These are phyloP conservation scores for Aspergillus ostianus DNA, from an alignment of 495 filamentous ascomycete species.

Conservation along the genomic window DNA sequence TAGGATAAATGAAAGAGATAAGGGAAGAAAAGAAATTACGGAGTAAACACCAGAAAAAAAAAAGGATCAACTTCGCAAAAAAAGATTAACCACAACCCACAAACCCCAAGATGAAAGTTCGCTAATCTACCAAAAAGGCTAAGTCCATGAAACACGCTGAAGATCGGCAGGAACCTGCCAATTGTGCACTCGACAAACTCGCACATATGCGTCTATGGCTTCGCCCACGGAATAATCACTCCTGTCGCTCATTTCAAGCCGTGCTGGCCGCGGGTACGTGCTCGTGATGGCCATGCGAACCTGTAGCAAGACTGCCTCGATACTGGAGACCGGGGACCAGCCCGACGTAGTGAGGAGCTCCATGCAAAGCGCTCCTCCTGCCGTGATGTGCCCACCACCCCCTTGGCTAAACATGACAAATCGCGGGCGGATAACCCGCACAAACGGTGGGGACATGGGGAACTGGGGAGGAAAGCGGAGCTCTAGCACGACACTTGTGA, in stretches of 20 bases:
- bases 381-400: slow-evolving; percentile 86
- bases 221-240: slow-evolving; percentile 65
- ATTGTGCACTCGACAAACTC: slow-evolving; percentile 68
- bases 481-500: slow-evolving; percentile 74
- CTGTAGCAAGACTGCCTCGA: slow-evolving; percentile 82
- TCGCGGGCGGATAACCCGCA: slow-evolving; percentile 78
- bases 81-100: background rate
- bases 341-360: slow-evolving; percentile 82
- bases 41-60: too few relatives aligned
- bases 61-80: background rate
- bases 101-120: background rate
- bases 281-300: slow-evolving; percentile 74
- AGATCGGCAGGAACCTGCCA: slow-evolving; percentile 38
- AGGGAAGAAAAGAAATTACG: background rate
- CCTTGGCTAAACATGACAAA: slow-evolving; percentile 69
- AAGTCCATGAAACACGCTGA: slow-evolving; percentile 21
- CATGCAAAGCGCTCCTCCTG: slow-evolving; percentile 90
- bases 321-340: slow-evolving; percentile 69
- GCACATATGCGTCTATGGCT: slow-evolving; percentile 68
- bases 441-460: slow-evolving; percentile 79
- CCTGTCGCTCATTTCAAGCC: slow-evolving; percentile 41
- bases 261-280: slow-evolving; percentile 68
- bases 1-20: background rate
- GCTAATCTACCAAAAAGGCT: background rate
- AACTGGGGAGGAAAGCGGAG: slow-evolving; percentile 73